Conservation (phyloP, 306 rosid species). For the Quercus ilex region DNA sequence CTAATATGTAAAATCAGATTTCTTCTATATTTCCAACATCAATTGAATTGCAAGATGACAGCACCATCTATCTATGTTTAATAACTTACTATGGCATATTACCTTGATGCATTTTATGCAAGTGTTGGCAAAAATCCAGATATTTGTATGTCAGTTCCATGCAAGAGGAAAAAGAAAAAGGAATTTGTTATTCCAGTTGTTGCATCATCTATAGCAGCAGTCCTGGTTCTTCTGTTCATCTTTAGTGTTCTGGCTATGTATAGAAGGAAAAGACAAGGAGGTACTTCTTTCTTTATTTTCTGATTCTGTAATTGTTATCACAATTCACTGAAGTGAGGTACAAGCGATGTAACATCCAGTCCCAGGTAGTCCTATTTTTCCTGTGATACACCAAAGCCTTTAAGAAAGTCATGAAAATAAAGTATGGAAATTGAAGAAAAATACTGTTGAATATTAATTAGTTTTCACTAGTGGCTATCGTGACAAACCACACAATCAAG, state of each 20-base stretch:
- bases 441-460: no score
- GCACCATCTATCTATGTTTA: neutral
- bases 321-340: neutral
- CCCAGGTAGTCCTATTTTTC: neutral
- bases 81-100: neutral
- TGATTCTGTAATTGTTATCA: neutral
- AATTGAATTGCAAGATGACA: neutral
- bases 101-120: neutral
- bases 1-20: no score
- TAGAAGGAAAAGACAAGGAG: slow-evolving; percentile 17
- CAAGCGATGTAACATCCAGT: neutral
- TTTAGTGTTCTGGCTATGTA: neutral
- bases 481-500: no score
- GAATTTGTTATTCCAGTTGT: slow-evolving; percentile 1
- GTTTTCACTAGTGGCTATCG: no score
- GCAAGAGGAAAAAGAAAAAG: slow-evolving; percentile 10
- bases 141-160: slow-evolving; percentile 3
- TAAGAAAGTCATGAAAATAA: neutral
- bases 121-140: slow-evolving; percentile 26
- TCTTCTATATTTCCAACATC: neutral
- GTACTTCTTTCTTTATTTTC: neutral
- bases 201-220: slow-evolving; percentile 5
- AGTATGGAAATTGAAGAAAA: neutral
- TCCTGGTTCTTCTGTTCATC: neutral
- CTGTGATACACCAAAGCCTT: neutral